Evolutionary conservation across 2,329 filamentous ascomycete genomes (phyloP).

Genomic region (Trichoderma sp.): DNA sequence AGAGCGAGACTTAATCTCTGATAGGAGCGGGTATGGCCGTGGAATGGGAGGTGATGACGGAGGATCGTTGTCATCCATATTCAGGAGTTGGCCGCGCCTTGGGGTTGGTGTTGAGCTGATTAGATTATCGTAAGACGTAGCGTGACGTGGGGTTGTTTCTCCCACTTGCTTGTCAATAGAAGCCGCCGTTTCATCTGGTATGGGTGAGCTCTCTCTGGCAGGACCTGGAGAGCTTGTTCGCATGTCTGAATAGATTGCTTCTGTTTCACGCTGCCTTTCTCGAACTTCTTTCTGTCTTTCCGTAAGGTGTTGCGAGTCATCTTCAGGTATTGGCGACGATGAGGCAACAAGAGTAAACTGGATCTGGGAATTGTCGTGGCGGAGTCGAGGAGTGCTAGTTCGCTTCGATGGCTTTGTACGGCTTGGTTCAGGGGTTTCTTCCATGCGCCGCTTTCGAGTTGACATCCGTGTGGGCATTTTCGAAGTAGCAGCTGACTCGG

Average conservation of each 20-base stretch:
- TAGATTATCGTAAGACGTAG: slow-evolving; percentile 53
- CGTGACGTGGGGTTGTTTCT: slow-evolving; percentile 52
- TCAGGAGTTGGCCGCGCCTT: slow-evolving; percentile 56
- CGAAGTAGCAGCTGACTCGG: slow-evolving; percentile 27
- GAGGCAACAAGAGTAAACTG: slow-evolving; percentile 72
- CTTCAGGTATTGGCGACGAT: slow-evolving; percentile 52
- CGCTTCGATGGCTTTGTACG: slow-evolving; percentile 36
- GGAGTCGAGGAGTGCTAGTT: slow-evolving; percentile 56
- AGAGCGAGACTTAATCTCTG: slow-evolving; percentile 57
- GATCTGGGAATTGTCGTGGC: slow-evolving; percentile 83
- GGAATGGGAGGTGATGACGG: slow-evolving; percentile 63
- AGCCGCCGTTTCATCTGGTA: slow-evolving; percentile 26
- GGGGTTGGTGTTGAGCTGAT: slow-evolving; percentile 65
- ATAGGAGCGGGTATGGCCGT: slow-evolving; percentile 55
- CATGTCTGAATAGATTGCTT: slow-evolving; percentile 70
- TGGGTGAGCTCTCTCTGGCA: slow-evolving; percentile 33
- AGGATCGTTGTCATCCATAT: slow-evolving; percentile 55
- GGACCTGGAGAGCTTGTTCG: slow-evolving; percentile 52
- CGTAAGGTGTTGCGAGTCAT: slow-evolving; percentile 75
- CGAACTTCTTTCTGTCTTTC: slow-evolving; percentile 79
- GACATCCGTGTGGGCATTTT: slow-evolving; percentile 32
- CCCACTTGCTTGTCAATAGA: slow-evolving; percentile 36
- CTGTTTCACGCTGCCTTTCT: slow-evolving; percentile 69
- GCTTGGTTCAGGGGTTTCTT: slow-evolving; percentile 36
- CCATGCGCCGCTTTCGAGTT: slow-evolving; percentile 38